Base-by-base conservation (phyloP, 768 basidiomycete genomes). In the Agrocybe praecox region DNA sequence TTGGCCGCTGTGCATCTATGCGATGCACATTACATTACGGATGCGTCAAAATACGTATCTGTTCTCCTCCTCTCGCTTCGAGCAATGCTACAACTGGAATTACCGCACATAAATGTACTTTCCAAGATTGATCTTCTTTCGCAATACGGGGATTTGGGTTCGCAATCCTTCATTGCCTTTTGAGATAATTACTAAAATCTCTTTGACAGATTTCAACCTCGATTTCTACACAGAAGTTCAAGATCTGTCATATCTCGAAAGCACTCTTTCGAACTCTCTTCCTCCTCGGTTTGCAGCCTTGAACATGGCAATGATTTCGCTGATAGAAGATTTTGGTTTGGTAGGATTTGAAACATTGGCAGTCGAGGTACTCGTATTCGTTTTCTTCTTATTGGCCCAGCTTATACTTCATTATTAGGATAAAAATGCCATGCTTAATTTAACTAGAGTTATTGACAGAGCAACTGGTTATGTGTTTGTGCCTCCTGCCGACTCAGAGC, bases 201-300 rank as follows among this genome's bases (percentile, higher is more conserved):
- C 32, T 42, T 29, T 29, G 49, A 6, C 63, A 97, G 96, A 96
- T 44, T 98, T 99, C 78, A 97, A 96, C 66, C 87, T 99, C 24
- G 92, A 94, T 62, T 99, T 92, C 71, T 98, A 98, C 71, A 98
- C 97, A 42, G 95, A 99, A 73, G 97, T 97, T 0, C 95, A 97
- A 72, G 96, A 99, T 67, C 80, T 99, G 0, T 88, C 89, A 1
- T 89, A 98, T 69, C 84, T 99, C 19, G 85, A 92, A 61, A 88
- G 88, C 59, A 75, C 85, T 0, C 83, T 98, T 15, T 78, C 85
- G 0, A 68, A 84, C 1, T 82, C 89, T 0, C 64, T 75, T 3
- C 73, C 81, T 1, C 85, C 88, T 1, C 86, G 87, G 36, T 97
- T 86, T 64, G 75, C 82, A 0, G 86, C 87, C 8, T 74, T 99